phyloP scores from a whole-genome alignment of 2,329 filamentous ascomycete species.

The Claviceps digitariae region DNA sequence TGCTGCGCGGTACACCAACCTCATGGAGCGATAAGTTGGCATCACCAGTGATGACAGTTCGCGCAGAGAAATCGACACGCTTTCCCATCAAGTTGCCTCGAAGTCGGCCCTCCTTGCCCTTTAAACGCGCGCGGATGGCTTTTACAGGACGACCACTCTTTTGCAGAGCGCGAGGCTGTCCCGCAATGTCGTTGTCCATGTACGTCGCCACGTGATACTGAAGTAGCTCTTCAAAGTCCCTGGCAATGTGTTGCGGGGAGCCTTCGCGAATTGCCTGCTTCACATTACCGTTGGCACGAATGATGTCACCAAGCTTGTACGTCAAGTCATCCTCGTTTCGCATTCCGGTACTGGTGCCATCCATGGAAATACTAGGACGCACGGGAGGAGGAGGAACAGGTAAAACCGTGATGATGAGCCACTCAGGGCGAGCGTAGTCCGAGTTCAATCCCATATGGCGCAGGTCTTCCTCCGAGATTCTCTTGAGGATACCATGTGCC shows the following conservation, averaged over 20 bases:
- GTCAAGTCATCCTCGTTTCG: slow-evolving; percentile 98
- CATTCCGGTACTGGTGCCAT: slow-evolving; percentile 81
- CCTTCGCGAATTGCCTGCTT: slow-evolving; percentile 83
- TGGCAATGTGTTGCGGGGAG: slow-evolving; percentile 77
- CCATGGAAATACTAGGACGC: slow-evolving; percentile 91
- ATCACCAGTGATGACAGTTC: slow-evolving; percentile 98
- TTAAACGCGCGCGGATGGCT: slow-evolving; percentile 89
- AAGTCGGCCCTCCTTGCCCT: slow-evolving; percentile 97
- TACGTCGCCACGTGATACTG: slow-evolving; percentile 98
- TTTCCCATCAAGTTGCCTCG: slow-evolving; percentile 99
- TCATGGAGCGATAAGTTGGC: slow-evolving; percentile 93
- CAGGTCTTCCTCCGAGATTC: slow-evolving; percentile 70
- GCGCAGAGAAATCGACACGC: slow-evolving; percentile 96
- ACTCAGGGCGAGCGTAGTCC: slow-evolving; percentile 91
- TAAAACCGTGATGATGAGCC: slow-evolving; percentile 94
- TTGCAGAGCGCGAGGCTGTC: slow-evolving; percentile 84
- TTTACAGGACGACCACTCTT: slow-evolving; percentile 96
- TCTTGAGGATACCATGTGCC: slow-evolving; percentile 75
- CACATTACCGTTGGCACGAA: slow-evolving; percentile 92
- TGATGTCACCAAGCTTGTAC: slow-evolving; percentile 97
- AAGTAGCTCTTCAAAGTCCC: slow-evolving; percentile 80
- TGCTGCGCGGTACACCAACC: slow-evolving; percentile 90
- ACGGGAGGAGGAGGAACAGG: slow-evolving; percentile 93
- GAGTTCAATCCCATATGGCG: slow-evolving; percentile 81
- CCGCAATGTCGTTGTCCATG: slow-evolving; percentile 99